phyloP scores from a whole-genome alignment of 106 monocot genomes.

The Dioscorea dumetorum region DNA sequence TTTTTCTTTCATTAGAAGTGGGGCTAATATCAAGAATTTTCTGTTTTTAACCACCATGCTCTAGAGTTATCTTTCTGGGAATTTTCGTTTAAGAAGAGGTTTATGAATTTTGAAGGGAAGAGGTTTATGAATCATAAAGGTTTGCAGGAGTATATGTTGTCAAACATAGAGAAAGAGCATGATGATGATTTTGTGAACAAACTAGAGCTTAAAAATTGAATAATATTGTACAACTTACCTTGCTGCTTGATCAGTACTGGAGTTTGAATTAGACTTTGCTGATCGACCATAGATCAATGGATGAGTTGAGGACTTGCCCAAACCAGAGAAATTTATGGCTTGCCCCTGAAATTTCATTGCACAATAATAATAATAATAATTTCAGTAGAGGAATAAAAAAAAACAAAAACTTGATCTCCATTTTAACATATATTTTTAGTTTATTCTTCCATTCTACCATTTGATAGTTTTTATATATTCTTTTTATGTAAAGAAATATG shows the following conservation, averaged over 20 bases:
- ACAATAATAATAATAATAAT: background rate
- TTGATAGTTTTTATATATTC: too few relatives aligned
- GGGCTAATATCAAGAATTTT: background rate
- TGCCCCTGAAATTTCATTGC: constrained; percentile 29
- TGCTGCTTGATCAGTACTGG: constrained; percentile 20
- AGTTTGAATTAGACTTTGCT: constrained; percentile 45
- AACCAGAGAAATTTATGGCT: constrained; percentile 75
- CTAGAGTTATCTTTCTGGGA: too few relatives aligned
- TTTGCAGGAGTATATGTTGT: background rate
- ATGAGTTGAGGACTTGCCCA: constrained; percentile 51
- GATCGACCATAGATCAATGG: constrained; percentile 46
- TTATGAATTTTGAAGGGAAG: background rate
- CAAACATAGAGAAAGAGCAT: too few relatives aligned
- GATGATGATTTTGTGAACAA: too few relatives aligned
- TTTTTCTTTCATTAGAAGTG: background rate
- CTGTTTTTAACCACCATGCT: too few relatives aligned
- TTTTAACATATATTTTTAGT: too few relatives aligned
- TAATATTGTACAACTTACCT: constrained; percentile 14
- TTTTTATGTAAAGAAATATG: too few relatives aligned
- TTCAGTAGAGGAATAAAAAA: background rate
- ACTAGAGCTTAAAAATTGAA: background rate
- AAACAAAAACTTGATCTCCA: background rate
- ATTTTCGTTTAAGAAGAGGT: too few relatives aligned
- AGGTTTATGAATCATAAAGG: background rate
- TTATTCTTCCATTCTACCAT: too few relatives aligned